A percentile compares a stretch with the other conserved stretches of the same genome.
Conservation (phyloP, 495 filamentous ascomycete genomes). For the Penicillium turbatum region DNA sequence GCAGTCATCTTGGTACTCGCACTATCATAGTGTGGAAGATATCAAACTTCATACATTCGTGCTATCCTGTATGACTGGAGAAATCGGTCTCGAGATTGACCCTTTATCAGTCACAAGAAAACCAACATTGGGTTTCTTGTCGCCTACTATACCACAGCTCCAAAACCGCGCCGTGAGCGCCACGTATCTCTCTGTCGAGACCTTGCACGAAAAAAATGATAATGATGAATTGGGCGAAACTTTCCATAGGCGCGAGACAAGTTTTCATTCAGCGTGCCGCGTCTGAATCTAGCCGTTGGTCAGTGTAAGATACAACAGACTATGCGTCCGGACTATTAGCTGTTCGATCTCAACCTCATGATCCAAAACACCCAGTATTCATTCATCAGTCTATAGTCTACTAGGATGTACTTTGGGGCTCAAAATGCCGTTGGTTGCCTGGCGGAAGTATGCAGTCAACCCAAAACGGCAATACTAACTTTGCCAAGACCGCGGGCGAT, state of each 20-base stretch:
- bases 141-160: neutral
- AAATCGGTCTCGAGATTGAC: neutral
- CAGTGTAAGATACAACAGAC: neutral
- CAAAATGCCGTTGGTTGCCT: constrained; percentile 35
- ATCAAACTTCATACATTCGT: no score
- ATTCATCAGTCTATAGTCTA: neutral
- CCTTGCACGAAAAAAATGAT: neutral
- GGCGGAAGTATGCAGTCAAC: constrained; percentile 25
- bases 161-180: neutral
- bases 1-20: neutral
- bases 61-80: neutral
- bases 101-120: neutral
- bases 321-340: no score
- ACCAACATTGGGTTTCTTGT: neutral
- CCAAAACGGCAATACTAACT: constrained; percentile 35
- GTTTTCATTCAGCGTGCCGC: neutral
- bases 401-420: neutral
- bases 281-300: neutral
- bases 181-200: neutral
- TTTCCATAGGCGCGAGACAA: neutral
- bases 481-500: constrained; percentile 36
- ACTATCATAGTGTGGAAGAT: neutral
- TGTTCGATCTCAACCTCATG: neutral
- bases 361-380: no score
- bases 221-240: constrained; percentile 1